Percentiles rank a stretch among this genome's conserved stretches.
Evolutionary conservation across 345 rosid species (phyloP).

Genomic region (Citrus australasica): DNA sequence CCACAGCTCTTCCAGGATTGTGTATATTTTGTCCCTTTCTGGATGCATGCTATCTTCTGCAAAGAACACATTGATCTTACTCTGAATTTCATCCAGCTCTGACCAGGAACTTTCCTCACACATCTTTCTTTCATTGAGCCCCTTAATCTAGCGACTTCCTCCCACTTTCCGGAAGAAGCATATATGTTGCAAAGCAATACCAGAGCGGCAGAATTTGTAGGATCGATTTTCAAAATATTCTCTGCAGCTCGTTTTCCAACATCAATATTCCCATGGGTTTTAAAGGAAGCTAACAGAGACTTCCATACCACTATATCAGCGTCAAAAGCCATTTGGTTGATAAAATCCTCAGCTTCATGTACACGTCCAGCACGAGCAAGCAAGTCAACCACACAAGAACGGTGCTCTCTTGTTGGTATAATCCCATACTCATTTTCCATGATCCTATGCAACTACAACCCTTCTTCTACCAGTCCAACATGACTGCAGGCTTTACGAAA

Average conservation of each 20-base stretch:
- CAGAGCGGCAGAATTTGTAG: conserved; percentile 56
- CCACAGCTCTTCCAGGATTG: conserved; percentile 39
- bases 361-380: conserved; percentile 75
- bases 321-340: conserved; percentile 42
- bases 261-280: conserved; percentile 51
- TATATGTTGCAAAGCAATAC: conserved; percentile 60
- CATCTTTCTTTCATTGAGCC: conserved; percentile 52
- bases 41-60: conserved; percentile 64
- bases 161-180: conserved; percentile 60
- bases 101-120: conserved; percentile 64
- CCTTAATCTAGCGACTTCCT: conserved; percentile 52
- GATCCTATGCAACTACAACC: conserved; percentile 45
- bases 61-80: conserved; percentile 47
- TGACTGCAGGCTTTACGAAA: conserved; percentile 62
- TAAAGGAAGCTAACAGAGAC: conserved; percentile 74
- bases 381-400: conserved; percentile 72
- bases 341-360: conserved; percentile 58
- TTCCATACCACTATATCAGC: conserved; percentile 66
- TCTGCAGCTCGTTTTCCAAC: conserved; percentile 62
- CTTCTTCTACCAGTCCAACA: conserved; percentile 65
- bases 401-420: conserved; percentile 54
- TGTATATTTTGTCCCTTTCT: conserved; percentile 47
- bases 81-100: conserved; percentile 71
- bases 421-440: conserved; percentile 53
- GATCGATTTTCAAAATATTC: conserved; percentile 59